Conservation (phyloP, 192 early-diverging fungal species). For the Coemansia sp. region DNA sequence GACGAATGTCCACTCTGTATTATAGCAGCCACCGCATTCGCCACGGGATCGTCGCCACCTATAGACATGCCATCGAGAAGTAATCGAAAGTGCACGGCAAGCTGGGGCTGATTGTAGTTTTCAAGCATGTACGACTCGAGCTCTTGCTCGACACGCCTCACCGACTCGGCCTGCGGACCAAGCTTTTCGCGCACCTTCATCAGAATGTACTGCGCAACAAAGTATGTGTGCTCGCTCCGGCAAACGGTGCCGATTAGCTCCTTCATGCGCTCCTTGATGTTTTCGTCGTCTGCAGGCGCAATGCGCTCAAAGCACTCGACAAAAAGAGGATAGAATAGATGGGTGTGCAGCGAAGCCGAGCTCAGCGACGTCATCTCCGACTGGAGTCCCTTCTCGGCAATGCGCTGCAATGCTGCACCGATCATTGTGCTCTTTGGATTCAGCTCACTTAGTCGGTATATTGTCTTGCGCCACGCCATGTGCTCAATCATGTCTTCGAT, state of each 20-base stretch:
- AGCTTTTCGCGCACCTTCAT: constrained; percentile 15
- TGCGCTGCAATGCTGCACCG: constrained; percentile 60
- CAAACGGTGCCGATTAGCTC: constrained; percentile 49
- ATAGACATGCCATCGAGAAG: constrained; percentile 27
- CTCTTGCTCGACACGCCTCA: constrained; percentile 34
- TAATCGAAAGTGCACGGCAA: constrained; percentile 34
- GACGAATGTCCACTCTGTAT: constrained; percentile 40
- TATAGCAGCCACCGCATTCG: constrained; percentile 30
- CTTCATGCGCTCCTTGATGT: constrained; percentile 53
- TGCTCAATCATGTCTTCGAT: constrained; percentile 57
- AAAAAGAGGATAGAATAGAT: constrained; percentile 63
- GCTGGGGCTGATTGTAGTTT: constrained; percentile 30
- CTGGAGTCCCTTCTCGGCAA: constrained; percentile 62
- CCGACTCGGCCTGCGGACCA: constrained; percentile 17
- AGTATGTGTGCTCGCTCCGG: constrained; percentile 40
- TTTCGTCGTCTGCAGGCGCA: constrained; percentile 56
- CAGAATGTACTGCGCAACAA: constrained; percentile 39
- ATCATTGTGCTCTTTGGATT: constrained; percentile 62
- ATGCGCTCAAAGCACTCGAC: constrained; percentile 60
- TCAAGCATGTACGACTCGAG: constrained; percentile 42
- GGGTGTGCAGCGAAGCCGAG: constrained; percentile 63
- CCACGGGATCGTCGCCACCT: constrained; percentile 29
- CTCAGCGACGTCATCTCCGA: constrained; percentile 62
- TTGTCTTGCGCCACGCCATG: constrained; percentile 59
- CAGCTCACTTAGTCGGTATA: constrained; percentile 64